Base-by-base conservation (phyloP, 2,329 filamentous ascomycete species). In the Harringtonia lauricola region DNA sequence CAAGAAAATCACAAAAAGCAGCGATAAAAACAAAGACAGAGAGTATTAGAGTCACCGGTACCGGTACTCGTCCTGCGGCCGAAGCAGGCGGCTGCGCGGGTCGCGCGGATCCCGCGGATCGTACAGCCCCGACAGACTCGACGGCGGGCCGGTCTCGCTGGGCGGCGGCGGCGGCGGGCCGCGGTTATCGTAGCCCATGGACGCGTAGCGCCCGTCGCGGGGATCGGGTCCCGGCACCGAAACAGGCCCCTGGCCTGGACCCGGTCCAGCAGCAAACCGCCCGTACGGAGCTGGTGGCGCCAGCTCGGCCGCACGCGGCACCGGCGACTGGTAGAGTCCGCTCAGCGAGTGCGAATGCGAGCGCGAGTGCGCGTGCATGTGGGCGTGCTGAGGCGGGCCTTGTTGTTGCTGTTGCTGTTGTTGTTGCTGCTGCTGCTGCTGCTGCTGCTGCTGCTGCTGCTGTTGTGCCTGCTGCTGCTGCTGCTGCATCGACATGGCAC, bases 331-430 rank as follows among this genome's bases (percentile, higher is more conserved):
- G 47, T 56, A 59, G 17, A 54, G 53, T 9, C 52, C 52, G 30
- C 53, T 51, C 1, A 61, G 44, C 1, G 58, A 59, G n/a, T 50
- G 47, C 18, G 55, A 53, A 22, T 58, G 56, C 13, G 55, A 54
- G 40, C 59, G 58, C 5, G 50, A 9, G 49, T 48, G 50, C 48
- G 55, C 18, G 46, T 51, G 29, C 22, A 44, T 1, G 45, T 50
- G 43, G 0, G 53, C 54, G 9, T 44, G 42, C 36, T 53, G 48
- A 19, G 56, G 54, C 24, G 53, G 15, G 31, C 28, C 22, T 22
- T 36, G 33, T 17, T 51, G 53, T 13, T 40, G 29, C 15, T 24
- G 37, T 18, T 42, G 42, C 3, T 56, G 54, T 14, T 54, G 43
- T n/a, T 56, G 34, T 26, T 48, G 53, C 36, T 55, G 49, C 1